Base-by-base conservation (phyloP, 139 green algal species). In the Prasinococcaceae sp. region DNA sequence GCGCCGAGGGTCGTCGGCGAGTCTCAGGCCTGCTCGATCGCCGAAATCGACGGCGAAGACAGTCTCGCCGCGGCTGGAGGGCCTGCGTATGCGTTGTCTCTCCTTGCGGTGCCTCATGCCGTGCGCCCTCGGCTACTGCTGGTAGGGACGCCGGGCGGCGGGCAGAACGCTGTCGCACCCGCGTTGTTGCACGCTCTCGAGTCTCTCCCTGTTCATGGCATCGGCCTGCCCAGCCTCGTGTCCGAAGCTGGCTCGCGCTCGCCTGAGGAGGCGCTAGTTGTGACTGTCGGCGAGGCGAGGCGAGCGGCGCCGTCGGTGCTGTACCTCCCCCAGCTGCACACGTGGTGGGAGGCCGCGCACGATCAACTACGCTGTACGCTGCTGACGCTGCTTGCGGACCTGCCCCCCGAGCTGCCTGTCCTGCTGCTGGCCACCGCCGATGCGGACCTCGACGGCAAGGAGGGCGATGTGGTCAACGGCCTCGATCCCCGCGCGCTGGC, bases 221-320 rank as follows among this genome's bases (percentile, higher is more conserved):
- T 95, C 0, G 82, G 77, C 19, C 65, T 94, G 37, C 79, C 86
- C 1, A 66, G 65, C 1, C 75, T 94, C 27, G 66, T 94, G 26
- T 64, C 79, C 9, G 77, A 88, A 39, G 62, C 70, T 2, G 75
- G 70, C 14, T 67, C 61, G 36, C 76, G 81, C 23, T 79, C 64
- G n/a, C 67, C 82, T 2, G 86, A 95, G 57, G 86, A 95, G 65
- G 86, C 84, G 23, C 62, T 95, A 35, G 84, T 95, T 58, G 70
- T 73, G 26, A 74, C 74, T 0, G 62, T 95, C 29, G 63, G 75
- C 23, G 86, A 95, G 56, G 86, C 86, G 8, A 60, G 78, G 9
- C 62, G 79, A 1, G 77, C 76, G 2, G 77, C 86, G 4, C 86
- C 86, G 9, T 73, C 81, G 10, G 58, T 95, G 22, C 72, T 95